Base-by-base conservation (phyloP, 1,139 yeast genomes). In the Scheffersomyces cryptocercus region DNA sequence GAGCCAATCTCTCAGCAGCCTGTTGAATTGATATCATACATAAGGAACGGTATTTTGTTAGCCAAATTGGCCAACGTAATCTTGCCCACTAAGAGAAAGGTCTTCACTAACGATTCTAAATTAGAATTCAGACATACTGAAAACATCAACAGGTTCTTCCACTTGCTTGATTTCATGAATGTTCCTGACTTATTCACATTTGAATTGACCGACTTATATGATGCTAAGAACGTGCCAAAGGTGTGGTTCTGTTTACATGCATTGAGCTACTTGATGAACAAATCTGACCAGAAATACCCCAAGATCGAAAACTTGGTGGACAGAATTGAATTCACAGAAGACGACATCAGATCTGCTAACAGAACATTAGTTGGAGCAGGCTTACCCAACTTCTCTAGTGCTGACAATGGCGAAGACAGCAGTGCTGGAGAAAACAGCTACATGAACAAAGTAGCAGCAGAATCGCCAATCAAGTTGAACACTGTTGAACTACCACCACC, bases 231-330 rank as follows among this genome's bases (percentile, higher is more conserved):
- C 57, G 80, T 91, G 16, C 98, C 99, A 15, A 91, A 89, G 59
- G 98, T 95, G 16, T 87, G 95, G 65, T 91, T 90, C 62, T 90
- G 98, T 56, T 70, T 93, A 35, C 97, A 93, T 67, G 97, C 97
- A 1, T 70, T 93, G 55, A 84, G 93, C 37, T 88, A 79, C 64
- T 83, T 82, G 67, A 75, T 84, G 54, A 59, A 66, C 47, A 80
- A 81, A 37, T 58, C 63, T 58, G 69, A 70, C 70, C 67, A 69
- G 61, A 72, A 72, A 16, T 83, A 85, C 15, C 91, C 95, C 0
- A 67, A 73, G 8, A 79, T 93, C 53, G 78, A 77, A 31, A 79
- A 81, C 40, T 67, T 86, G 44, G 86, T 85, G 7, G 93, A 88
- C 2, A 68, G 73, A 47, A 59, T 84, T 6, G 75, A 77, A 20